Evolutionary conservation across 192 early-diverging fungal genomes (phyloP).

Genomic region (Dimargaris cristalligena): DNA sequence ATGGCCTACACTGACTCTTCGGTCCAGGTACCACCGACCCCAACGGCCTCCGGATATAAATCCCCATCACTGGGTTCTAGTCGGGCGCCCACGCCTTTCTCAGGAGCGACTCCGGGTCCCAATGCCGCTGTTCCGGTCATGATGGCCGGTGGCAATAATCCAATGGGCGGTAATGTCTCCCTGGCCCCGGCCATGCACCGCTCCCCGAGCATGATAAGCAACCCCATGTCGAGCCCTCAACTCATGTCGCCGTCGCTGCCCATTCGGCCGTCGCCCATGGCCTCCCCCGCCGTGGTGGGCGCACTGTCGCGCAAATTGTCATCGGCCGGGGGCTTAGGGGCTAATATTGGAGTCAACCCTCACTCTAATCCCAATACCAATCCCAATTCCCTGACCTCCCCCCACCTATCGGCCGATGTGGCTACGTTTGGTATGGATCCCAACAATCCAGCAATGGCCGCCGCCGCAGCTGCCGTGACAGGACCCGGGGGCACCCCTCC

Average conservation of each 20-base stretch:
- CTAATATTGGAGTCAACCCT: not conserved
- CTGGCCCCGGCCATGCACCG: not conserved
- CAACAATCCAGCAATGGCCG: not conserved
- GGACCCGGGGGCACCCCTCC: not conserved
- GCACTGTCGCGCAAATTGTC: not conserved
- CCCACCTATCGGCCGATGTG: not conserved
- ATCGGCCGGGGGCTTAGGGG: too few species aligned
- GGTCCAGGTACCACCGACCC: too few species aligned
- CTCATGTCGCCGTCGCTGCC: not conserved
- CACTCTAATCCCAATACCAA: not conserved
- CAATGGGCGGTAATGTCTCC: too few species aligned
- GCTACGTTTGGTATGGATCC: not conserved
- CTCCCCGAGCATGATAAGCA: not conserved
- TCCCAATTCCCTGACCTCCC: not conserved
- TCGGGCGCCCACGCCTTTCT: not conserved
- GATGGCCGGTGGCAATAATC: too few species aligned
- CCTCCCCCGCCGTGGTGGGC: constrained; percentile 3
- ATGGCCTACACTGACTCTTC: too few species aligned
- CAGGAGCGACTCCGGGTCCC: not conserved
- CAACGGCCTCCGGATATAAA: too few species aligned
- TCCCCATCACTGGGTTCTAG: not conserved
- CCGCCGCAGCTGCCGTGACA: not conserved
- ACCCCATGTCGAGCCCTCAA: constrained; percentile 1
- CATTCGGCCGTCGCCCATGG: not conserved
- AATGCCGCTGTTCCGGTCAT: not conserved